Conservation (phyloP, 148 eudicot species). For the Rhododendron ferrugineum region DNA sequence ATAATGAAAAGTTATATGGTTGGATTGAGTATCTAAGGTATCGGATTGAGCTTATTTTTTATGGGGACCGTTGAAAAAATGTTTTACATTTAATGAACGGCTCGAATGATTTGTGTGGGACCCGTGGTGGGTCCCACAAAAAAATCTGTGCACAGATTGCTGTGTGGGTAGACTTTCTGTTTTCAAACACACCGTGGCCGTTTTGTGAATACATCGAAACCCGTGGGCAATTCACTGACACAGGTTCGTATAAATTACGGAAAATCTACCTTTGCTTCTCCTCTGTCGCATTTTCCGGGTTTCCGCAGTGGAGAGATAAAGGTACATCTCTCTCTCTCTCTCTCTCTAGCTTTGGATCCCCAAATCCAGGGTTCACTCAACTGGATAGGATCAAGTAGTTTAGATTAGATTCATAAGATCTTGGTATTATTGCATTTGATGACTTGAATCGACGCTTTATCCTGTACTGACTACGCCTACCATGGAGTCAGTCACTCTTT, state of each 20-base stretch:
- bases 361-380: constrained; percentile 32
- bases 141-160: too few relatives aligned
- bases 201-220: background rate
- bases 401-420: background rate
- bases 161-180: too few relatives aligned
- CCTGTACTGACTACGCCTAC: background rate
- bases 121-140: too few relatives aligned
- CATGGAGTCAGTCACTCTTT: background rate
- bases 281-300: constrained; percentile 23
- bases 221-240: background rate
- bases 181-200: background rate
- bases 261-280: background rate
- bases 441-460: background rate
- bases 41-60: too few relatives aligned
- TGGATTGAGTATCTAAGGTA: too few relatives aligned
- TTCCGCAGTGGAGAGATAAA: constrained; percentile 22
- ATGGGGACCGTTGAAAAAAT: too few relatives aligned
- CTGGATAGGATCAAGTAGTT: constrained; percentile 5
- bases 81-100: too few relatives aligned
- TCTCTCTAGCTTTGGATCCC: constrained; percentile 41
- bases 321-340: constrained; percentile 17
- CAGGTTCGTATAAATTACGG: background rate
- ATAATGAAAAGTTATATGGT: too few relatives aligned
- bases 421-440: too few relatives aligned
- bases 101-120: too few relatives aligned